Evolutionary conservation across 1,284 basidiomycete species (phyloP).

Genomic region (Filobasidium uniguttulatum): DNA sequence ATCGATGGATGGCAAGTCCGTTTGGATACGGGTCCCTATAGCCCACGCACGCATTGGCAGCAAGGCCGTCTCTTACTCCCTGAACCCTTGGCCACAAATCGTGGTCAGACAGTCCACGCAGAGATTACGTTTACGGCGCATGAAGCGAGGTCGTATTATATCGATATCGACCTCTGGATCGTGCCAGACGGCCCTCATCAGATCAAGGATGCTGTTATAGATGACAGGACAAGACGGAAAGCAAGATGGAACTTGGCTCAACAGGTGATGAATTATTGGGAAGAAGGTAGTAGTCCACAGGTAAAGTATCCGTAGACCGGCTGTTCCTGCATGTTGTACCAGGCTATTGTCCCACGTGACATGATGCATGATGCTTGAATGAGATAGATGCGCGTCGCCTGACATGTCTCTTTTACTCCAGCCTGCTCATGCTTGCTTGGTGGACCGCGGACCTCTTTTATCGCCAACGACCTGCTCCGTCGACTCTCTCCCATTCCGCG

Average conservation of each 20-base stretch:
- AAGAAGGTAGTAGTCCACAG: too few relatives aligned
- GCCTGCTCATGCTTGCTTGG: too few relatives aligned
- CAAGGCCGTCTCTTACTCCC: slow-evolving; percentile 31
- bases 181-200: slow-evolving; percentile 20
- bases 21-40: slow-evolving; percentile 32
- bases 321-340: too few relatives aligned
- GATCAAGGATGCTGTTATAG: slow-evolving; percentile 14
- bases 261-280: neutral
- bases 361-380: too few relatives aligned
- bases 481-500: too few relatives aligned
- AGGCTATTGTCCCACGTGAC: too few relatives aligned
- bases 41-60: slow-evolving; percentile 36
- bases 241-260: slow-evolving; percentile 1
- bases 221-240: neutral
- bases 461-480: too few relatives aligned
- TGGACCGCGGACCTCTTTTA: too few relatives aligned
- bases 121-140: slow-evolving; percentile 30
- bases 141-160: slow-evolving; percentile 33
- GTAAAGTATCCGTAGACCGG: too few relatives aligned
- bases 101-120: slow-evolving; percentile 29
- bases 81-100: slow-evolving; percentile 38
- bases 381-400: too few relatives aligned
- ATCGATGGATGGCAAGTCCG: slow-evolving; percentile 26
- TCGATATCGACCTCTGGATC: slow-evolving; percentile 27
- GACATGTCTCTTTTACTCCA: too few relatives aligned